Conservation (phyloP, 1,284 basidiomycete species). For the Rhodotorula glutinis region DNA sequence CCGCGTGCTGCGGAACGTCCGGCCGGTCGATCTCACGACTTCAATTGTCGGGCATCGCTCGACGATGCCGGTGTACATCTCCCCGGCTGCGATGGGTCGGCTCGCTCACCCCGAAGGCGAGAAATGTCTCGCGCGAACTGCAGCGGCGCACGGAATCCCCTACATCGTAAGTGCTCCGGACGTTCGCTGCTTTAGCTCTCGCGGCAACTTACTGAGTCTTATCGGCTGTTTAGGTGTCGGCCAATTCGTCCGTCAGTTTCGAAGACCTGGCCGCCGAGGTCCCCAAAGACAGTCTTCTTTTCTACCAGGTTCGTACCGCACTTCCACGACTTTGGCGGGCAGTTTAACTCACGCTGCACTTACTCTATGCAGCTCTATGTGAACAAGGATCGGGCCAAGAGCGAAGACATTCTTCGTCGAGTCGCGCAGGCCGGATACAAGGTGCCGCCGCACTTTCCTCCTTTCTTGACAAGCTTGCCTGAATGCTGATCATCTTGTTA, state of each 20-base stretch:
- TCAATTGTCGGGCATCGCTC: constrained; percentile 70
- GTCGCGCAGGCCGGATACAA: constrained; percentile 71
- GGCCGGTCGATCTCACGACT: constrained; percentile 68
- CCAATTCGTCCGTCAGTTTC: constrained; percentile 75
- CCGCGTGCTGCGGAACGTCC: constrained; percentile 72
- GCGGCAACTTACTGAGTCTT: not conserved
- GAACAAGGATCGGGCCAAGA: constrained; percentile 65
- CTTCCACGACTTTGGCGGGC: not conserved
- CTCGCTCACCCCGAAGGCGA: constrained; percentile 42
- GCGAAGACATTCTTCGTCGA: constrained; percentile 68
- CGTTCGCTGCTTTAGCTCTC: not conserved
- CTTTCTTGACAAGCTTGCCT: not conserved
- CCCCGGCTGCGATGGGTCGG: constrained; percentile 59
- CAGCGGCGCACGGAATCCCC: constrained; percentile 26
- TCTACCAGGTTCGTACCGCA: constrained; percentile 59
- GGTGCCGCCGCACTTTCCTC: not conserved
- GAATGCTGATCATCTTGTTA: not conserved
- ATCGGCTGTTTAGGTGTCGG: constrained; percentile 57
- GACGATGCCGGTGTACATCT: constrained; percentile 78
- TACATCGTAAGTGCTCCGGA: constrained; percentile 25
- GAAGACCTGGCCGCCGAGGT: constrained; percentile 63
- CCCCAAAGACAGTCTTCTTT: constrained; percentile 63
- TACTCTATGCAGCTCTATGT: constrained; percentile 66
- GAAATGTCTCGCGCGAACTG: constrained; percentile 30
- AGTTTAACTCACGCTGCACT: too few species aligned